A percentile compares a stretch with the other conserved stretches of the same genome.
phyloP scores from a whole-genome alignment of 2,329 filamentous ascomycete species.

The Fusarium sp. region DNA sequence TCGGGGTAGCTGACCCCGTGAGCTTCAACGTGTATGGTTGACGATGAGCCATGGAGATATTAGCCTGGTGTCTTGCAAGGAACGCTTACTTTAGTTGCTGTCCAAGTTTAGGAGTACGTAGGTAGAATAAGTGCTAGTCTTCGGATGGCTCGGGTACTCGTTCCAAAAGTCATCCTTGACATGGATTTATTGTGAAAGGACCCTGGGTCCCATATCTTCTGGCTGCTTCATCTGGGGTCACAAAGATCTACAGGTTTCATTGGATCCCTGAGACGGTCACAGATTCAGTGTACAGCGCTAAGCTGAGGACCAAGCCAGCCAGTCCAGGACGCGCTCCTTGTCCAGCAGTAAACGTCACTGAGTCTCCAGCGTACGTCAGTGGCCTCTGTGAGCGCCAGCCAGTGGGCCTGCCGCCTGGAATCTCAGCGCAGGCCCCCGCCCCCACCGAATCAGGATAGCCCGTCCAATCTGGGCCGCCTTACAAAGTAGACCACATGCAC shows the following conservation, averaged over 20 bases:
- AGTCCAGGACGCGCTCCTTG: conserved; percentile 11
- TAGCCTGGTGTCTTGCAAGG: conserved; percentile 9
- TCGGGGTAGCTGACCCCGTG: conserved; percentile 25
- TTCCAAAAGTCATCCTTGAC: neutral
- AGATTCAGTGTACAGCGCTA: conserved; percentile 34
- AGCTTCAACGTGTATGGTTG: conserved; percentile 7
- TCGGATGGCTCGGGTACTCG: conserved; percentile 33
- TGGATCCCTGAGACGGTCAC: neutral
- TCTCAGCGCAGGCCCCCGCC: conserved; percentile 38
- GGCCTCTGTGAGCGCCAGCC: conserved; percentile 22
- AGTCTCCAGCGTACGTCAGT: conserved; percentile 33
- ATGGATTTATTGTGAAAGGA: conserved; percentile 5
- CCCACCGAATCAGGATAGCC: conserved; percentile 32
- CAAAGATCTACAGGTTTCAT: neutral
- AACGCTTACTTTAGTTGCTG: conserved; percentile 1
- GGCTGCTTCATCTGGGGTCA: conserved; percentile 10
- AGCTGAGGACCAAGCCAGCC: neutral
- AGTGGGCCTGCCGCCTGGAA: conserved; percentile 21
- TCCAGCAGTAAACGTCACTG: conserved; percentile 41
- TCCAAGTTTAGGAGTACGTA: neutral
- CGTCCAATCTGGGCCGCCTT: conserved; percentile 16
- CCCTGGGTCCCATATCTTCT: conserved; percentile 5
- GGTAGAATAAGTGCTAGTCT: neutral
- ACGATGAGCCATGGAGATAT: conserved; percentile 14
- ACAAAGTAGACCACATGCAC: conserved; percentile 7